Evolutionary conservation across 495 filamentous ascomycete genomes (phyloP).

Genomic region (Xeromyces bisporus): DNA sequence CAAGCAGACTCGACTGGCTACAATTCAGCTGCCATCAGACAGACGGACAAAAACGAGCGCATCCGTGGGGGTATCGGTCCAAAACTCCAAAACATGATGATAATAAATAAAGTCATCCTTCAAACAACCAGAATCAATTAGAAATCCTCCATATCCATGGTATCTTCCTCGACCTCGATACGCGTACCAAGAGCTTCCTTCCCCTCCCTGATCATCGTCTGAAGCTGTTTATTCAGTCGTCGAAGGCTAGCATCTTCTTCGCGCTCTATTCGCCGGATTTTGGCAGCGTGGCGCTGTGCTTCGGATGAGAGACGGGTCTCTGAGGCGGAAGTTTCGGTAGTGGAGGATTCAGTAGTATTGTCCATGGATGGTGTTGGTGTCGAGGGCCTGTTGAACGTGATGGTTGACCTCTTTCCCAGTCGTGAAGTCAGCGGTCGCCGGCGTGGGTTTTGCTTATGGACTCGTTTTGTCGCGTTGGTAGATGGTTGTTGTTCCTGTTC

Average conservation of each 20-base stretch:
- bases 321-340: conserved; percentile 27
- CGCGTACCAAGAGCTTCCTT: conserved; percentile 72
- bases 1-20: no score
- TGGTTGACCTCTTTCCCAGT: conserved; percentile 13
- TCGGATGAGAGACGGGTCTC: conserved; percentile 43
- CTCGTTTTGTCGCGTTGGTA: conserved; percentile 6
- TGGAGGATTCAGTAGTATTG: conserved; percentile 13
- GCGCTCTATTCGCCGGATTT: conserved; percentile 49
- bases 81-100: no score
- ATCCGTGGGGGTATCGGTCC: no score
- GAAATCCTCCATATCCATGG: conserved; percentile 30
- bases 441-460: conserved; percentile 10
- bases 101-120: no score
- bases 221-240: conserved; percentile 58
- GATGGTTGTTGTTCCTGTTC: conserved; percentile 6
- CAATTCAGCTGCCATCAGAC: no score
- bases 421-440: conserved; percentile 13
- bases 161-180: conserved; percentile 56
- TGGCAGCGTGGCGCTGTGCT: conserved; percentile 48
- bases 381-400: conserved; percentile 15
- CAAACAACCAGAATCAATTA: no score
- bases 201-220: conserved; percentile 75
- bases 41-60: no score
- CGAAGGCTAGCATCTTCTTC: conserved; percentile 65
- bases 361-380: conserved; percentile 30